Evolutionary conservation across 169 alveolate species (phyloP).

Genomic region (Babesia ovata): DNA sequence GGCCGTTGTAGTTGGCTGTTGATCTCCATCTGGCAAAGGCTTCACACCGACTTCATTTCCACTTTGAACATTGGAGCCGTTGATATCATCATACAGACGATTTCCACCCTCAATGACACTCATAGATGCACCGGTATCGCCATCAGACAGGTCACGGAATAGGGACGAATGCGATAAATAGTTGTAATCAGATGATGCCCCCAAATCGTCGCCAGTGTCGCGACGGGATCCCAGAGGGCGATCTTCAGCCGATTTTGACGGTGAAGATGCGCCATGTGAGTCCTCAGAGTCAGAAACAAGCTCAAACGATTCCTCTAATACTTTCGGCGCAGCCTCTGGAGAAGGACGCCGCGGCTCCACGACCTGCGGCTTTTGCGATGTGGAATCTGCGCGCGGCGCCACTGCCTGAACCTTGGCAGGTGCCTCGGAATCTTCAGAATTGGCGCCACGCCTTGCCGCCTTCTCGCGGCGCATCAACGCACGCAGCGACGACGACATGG

Average conservation of each 20-base stretch:
- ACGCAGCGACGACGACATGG: constrained; percentile 57
- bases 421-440: not conserved
- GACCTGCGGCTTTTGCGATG: not conserved
- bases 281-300: constrained; percentile 30
- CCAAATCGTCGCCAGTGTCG: not conserved
- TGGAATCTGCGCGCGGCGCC: not conserved
- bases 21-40: not conserved
- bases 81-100: not conserved
- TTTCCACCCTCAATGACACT: too few species aligned
- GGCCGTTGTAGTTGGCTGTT: not conserved
- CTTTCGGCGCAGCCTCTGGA: not conserved
- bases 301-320: constrained; percentile 29
- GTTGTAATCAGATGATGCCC: not conserved
- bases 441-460: constrained; percentile 54
- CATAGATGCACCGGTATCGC: too few species aligned
- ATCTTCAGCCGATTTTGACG: not conserved
- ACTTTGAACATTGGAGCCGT: not conserved
- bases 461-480: constrained; percentile 68
- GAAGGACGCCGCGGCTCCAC: not conserved
- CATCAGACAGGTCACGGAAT: too few species aligned
- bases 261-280: not conserved
- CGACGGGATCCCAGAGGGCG: too few species aligned
- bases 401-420: constrained; percentile 8
- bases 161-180: too few species aligned
- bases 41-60: not conserved